Evolutionary conservation across 1,284 basidiomycete genomes (phyloP), one percentile per base, ranked within the genome.

Genomic region (Bjerkandera adusta): DNA sequence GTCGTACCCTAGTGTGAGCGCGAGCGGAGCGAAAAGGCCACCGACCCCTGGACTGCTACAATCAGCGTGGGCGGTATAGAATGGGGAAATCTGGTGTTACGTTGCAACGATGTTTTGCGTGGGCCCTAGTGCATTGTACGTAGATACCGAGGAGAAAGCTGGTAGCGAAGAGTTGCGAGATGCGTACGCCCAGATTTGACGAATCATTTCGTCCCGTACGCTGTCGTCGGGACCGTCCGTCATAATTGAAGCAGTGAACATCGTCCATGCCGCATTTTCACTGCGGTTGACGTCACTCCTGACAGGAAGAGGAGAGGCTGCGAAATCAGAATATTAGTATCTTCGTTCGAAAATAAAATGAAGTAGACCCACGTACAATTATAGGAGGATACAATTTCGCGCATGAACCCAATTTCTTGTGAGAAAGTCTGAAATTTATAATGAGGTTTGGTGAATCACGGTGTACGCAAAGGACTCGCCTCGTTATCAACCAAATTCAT

Each of bases 221-320:
- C 37, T 42, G 5, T 44, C 24, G 38, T 61, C 57, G 11, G n/a
- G n/a, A n/a, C n/a, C n/a, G n/a, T n/a, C n/a, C n/a, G 43, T 47
- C n/a, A 50, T 45, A 6, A 52, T 56, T 5, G 58, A 57, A 2
- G 61, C 57, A 1, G 62, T 54, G 45, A 61, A 59, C 32, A 58
- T 13, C 1, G 43, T 50, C 62, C 62, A 63, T 5, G 57, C 45
- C 8, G 45, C 42, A 20, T 42, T 42, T 8, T 33, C 45, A 15
- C 34, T 15, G 13, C 12, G 20, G 4, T 18, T 24, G 3, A 25
- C 15, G 24, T 47, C 38, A 16, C 30, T 61, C 24, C 54, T 48
- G 29, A 59, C 51, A 4, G 57, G 51, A 2, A 60, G 37, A 3
- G 55, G n/a, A n/a, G n/a, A n/a, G n/a, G n/a, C n/a, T n/a, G n/a